phyloP scores from a whole-genome alignment of 108 stramenopile species.

The Nitzschia palea region DNA sequence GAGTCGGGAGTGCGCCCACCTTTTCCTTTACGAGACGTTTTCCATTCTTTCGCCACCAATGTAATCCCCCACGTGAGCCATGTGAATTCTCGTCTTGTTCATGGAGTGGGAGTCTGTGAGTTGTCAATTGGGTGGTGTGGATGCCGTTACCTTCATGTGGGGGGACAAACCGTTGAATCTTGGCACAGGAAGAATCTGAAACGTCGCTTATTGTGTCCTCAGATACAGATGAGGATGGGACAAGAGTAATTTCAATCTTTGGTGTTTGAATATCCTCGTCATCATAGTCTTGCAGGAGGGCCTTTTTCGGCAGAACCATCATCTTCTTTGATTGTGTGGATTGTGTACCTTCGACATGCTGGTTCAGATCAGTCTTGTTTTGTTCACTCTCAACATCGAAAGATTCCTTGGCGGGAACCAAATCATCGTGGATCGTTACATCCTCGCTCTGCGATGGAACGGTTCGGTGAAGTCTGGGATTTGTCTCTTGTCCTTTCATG shows the following conservation, averaged over 20 bases:
- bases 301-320: not conserved
- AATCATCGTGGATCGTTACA: too few species aligned
- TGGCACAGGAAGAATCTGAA: not conserved
- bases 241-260: not conserved
- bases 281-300: not conserved
- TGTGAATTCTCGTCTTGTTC: not conserved
- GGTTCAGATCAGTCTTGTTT: too few species aligned
- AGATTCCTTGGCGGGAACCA: not conserved
- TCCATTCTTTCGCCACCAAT: slow-evolving; percentile 7
- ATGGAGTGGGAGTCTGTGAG: too few species aligned
- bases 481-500: too few species aligned
- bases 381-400: too few species aligned
- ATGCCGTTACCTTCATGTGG: too few species aligned
- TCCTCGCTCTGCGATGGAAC: too few species aligned
- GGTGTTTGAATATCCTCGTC: not conserved
- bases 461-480: too few species aligned
- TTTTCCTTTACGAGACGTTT: not conserved
- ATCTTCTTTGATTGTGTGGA: too few species aligned
- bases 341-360: too few species aligned
- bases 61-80: not conserved
- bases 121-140: too few species aligned
- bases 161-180: not conserved
- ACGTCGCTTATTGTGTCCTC: not conserved
- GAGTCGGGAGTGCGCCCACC: too few species aligned
- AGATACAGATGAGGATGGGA: not conserved